These are phyloP conservation scores for Fomitopsis pulvina DNA, from an alignment of 768 basidiomycete species.

Conservation along the genomic window DNA sequence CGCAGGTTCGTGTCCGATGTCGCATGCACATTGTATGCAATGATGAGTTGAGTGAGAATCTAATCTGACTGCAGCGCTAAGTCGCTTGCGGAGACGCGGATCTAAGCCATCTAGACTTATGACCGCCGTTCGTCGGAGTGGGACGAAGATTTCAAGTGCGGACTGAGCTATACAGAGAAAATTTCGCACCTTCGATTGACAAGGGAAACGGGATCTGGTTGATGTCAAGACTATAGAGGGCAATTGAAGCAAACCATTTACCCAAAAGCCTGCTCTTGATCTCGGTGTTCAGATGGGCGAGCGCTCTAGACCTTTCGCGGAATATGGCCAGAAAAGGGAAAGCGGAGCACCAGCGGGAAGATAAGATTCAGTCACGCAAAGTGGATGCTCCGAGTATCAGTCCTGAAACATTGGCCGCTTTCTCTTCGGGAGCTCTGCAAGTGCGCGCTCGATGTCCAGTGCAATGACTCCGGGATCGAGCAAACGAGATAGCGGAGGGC, in stretches of 20 bases:
- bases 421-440: background rate
- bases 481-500: no score
- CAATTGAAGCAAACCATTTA: background rate
- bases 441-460: no score
- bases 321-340: background rate
- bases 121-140: background rate
- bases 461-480: no score
- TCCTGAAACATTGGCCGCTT: background rate
- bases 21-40: background rate
- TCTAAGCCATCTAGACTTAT: background rate
- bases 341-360: slow-evolving; percentile 5
- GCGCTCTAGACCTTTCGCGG: background rate
- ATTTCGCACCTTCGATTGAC: background rate
- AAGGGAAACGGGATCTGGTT: background rate
- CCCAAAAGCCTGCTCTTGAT: background rate
- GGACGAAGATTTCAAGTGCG: background rate
- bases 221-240: background rate
- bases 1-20: background rate
- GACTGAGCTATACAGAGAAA: background rate
- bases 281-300: background rate
- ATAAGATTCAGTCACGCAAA: slow-evolving; percentile 3
- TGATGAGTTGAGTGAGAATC: slow-evolving; percentile 1
- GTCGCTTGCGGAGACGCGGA: slow-evolving; percentile 2
- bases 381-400: background rate
- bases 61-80: background rate